These are phyloP conservation scores for Digitaria exilis DNA, from an alignment of 202 grass and related monocot species.

Conservation along the genomic window DNA sequence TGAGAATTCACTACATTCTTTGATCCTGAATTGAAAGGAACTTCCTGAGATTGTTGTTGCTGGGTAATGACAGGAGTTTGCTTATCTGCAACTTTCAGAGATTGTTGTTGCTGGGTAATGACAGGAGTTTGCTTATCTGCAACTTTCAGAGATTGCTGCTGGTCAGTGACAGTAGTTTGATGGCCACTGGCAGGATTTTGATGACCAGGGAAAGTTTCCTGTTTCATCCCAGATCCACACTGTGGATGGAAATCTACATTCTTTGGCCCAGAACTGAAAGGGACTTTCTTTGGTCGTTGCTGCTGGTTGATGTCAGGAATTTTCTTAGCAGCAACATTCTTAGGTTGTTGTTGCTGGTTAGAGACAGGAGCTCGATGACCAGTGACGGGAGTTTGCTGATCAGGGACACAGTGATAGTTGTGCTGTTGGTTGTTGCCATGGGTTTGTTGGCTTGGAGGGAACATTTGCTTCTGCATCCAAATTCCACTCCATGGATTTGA, in stretches of 20 bases:
- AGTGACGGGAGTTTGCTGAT: constrained; percentile 28
- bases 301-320: neutral
- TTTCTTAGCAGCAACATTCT: neutral
- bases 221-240: neutral
- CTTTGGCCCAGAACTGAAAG: neutral
- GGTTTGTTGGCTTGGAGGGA: constrained; percentile 25
- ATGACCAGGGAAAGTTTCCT: no score
- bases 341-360: constrained; percentile 1
- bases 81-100: constrained; percentile 8
- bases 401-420: constrained; percentile 13
- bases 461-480: constrained; percentile 24
- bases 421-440: neutral
- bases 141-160: constrained; percentile 14
- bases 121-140: constrained; percentile 16
- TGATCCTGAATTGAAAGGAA: constrained; percentile 21
- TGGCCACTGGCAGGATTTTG: constrained; percentile 3
- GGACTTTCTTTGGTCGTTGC: neutral
- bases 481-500: constrained; percentile 24
- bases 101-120: constrained; percentile 12
- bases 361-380: neutral
- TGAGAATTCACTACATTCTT: constrained; percentile 31
- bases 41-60: neutral
- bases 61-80: neutral
- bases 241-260: neutral
- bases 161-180: constrained; percentile 30